These are phyloP conservation scores for Silene uniflora DNA, from an alignment of 148 eudicot genomes.

Conservation along the genomic window DNA sequence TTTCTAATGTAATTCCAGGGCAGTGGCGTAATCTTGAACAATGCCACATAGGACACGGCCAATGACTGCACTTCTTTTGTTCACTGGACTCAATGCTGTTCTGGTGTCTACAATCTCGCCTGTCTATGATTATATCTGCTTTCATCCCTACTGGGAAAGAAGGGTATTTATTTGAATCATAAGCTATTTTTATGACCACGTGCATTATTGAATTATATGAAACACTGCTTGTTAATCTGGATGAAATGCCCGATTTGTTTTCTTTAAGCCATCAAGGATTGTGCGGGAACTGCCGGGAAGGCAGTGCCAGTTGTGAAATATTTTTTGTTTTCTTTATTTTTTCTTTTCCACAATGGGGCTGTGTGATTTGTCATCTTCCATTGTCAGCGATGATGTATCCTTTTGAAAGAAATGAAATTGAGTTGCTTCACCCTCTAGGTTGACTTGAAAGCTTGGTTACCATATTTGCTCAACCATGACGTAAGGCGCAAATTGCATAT, in stretches of 20 bases:
- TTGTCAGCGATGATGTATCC: neutral
- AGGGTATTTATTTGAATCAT: slow-evolving; percentile 52
- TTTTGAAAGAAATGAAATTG: neutral
- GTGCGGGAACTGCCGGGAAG: neutral
- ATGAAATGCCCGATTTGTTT: neutral
- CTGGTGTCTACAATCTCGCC: slow-evolving; percentile 56
- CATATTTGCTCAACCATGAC: too few species aligned
- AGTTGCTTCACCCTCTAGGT: neutral
- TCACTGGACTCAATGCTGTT: slow-evolving; percentile 47
- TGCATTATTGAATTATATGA: neutral
- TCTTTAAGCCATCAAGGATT: neutral
- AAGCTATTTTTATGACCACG: neutral
- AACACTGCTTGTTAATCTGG: neutral
- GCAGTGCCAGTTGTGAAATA: too few species aligned
- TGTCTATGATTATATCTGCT: slow-evolving; percentile 87
- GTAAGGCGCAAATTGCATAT: too few species aligned
- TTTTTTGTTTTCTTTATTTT: too few species aligned
- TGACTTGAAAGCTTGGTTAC: too few species aligned
- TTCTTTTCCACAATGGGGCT: too few species aligned
- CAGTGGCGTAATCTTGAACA: slow-evolving; percentile 13
- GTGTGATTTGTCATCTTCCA: neutral
- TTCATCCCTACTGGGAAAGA: slow-evolving; percentile 89
- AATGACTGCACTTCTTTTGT: slow-evolving; percentile 72
- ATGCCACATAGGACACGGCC: slow-evolving; percentile 92
- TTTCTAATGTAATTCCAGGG: slow-evolving; percentile 16